Base-by-base conservation (phyloP, 2,329 filamentous ascomycete genomes). In the Rhinocladiella mackenziei region DNA sequence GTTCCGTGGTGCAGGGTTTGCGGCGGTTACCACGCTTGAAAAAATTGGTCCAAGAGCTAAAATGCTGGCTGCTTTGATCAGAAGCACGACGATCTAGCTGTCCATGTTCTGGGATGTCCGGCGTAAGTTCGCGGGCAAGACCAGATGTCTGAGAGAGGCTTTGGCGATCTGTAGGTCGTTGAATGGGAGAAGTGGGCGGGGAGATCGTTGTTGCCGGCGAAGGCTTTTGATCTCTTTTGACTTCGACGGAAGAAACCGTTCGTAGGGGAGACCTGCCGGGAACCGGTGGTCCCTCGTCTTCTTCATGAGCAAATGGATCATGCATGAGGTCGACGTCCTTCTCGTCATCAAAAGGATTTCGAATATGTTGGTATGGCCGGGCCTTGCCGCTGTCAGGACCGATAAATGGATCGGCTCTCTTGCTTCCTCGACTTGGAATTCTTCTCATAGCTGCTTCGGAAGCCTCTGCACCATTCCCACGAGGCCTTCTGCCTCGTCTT, bases 11-110 rank as follows among this genome's bases (percentile, higher is more conserved):
- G 65, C 68, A 76, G 71, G 63, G 71, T 73, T 72, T 77, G 71
- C 67, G 71, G 58, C 70, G 67, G 31, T 66, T 69, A 41, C 69
- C 74, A 63, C 84, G 84, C 57, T 78, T 80, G 65, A 96, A 87
- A 25, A 96, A 77, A 0, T 85, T 81, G 3, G 81, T 78, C 72
- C 89, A 85, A 1, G 83, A 66, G 47, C 63, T 65, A 25, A 64
- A 58, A 43, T 63, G 64, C 18, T 61, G 65, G 28, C 60, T 62
- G 43, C 75, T 78, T 36, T 72, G 68, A 38, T 79, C 76, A 1
- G 80, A 81, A 15, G 70, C 67, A 50, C 77, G 77, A 31, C 74
- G 71, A 25, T 73, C 63, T 4, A 69, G 68, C 25, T 74, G 75
- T 10, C 74, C 69, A 11, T 74, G 73, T 33, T 75, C 70, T 25